These are phyloP conservation scores for Lasiodiplodia citricola DNA, from an alignment of 2,329 filamentous ascomycete genomes.

Conservation along the genomic window DNA sequence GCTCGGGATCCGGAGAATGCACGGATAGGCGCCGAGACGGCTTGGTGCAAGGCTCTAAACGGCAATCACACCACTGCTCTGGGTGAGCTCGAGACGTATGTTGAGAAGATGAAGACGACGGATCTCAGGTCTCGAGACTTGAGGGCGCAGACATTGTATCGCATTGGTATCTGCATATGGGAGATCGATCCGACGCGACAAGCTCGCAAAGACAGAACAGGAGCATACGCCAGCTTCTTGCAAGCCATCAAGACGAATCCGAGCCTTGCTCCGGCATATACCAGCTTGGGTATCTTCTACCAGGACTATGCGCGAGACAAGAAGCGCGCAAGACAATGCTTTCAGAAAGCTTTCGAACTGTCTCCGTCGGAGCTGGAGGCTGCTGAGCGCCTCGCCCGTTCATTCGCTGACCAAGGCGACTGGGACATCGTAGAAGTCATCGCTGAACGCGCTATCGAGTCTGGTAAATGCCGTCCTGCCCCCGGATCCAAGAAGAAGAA, in stretches of 20 bases:
- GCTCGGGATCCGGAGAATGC: conserved; percentile 75
- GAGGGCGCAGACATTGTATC: conserved; percentile 84
- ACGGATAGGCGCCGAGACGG: conserved; percentile 81
- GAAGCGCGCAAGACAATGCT: conserved; percentile 85
- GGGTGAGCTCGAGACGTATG: conserved; percentile 71
- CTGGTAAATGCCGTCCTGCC: conserved; percentile 87
- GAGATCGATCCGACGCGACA: conserved; percentile 75
- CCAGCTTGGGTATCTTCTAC: conserved; percentile 87
- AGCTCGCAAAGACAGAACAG: conserved; percentile 78
- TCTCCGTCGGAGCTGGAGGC: conserved; percentile 85
- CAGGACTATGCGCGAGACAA: conserved; percentile 88
- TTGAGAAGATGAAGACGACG: conserved; percentile 68
- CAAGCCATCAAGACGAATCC: conserved; percentile 84
- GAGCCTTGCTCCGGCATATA: conserved; percentile 89
- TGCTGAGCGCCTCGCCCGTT: conserved; percentile 82
- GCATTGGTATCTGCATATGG: conserved; percentile 87
- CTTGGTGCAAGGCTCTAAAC: conserved; percentile 87
- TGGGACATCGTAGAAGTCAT: conserved; percentile 97
- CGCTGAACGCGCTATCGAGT: conserved; percentile 87
- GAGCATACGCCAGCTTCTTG: conserved; percentile 84
- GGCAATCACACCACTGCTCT: conserved; percentile 74
- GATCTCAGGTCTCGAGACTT: conserved; percentile 69
- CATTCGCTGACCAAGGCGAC: conserved; percentile 87
- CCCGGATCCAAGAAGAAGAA: conserved; percentile 95
- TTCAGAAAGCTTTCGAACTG: conserved; percentile 94